These are phyloP conservation scores for Physcomitrellopsis africana DNA, from an alignment of 225 moss, liverwort and hornwort genomes.

Conservation along the genomic window DNA sequence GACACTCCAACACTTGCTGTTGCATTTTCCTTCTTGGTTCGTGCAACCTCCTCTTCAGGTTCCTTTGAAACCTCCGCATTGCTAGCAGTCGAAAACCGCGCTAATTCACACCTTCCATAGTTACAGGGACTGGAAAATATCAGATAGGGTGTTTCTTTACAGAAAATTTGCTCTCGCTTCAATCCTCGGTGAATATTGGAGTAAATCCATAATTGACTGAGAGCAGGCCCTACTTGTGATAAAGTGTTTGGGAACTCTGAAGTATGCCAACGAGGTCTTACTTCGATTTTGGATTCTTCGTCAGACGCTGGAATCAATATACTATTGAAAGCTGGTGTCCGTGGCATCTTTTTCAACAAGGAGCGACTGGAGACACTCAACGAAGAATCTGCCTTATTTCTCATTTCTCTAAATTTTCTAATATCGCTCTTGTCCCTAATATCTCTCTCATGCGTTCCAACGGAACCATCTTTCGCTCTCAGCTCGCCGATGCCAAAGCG, in stretches of 20 bases:
- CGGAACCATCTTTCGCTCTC: background rate
- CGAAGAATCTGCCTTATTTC: background rate
- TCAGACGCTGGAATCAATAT: background rate
- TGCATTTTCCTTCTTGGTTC: constrained; percentile 20
- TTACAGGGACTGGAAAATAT: background rate
- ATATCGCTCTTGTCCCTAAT: background rate
- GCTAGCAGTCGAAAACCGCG: constrained; percentile 43
- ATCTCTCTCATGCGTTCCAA: background rate
- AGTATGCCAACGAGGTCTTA: background rate
- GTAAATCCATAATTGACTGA: constrained; percentile 3
- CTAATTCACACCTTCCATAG: background rate
- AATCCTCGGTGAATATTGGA: background rate
- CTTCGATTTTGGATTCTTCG: background rate
- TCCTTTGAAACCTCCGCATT: constrained; percentile 38
- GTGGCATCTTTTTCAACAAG: background rate
- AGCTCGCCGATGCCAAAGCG: constrained; percentile 6
- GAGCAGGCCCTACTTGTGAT: background rate
- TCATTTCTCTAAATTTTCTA: background rate
- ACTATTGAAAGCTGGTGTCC: background rate
- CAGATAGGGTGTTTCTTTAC: background rate
- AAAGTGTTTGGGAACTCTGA: background rate
- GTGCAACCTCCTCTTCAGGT: constrained; percentile 23
- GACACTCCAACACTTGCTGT: constrained; percentile 19
- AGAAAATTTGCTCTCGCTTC: constrained; percentile 8
- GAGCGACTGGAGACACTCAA: background rate